Evolutionary conservation across 768 basidiomycete genomes (phyloP), one percentile per base, ranked within the genome.

Genomic region (Coprinellus aureogranulatus): DNA sequence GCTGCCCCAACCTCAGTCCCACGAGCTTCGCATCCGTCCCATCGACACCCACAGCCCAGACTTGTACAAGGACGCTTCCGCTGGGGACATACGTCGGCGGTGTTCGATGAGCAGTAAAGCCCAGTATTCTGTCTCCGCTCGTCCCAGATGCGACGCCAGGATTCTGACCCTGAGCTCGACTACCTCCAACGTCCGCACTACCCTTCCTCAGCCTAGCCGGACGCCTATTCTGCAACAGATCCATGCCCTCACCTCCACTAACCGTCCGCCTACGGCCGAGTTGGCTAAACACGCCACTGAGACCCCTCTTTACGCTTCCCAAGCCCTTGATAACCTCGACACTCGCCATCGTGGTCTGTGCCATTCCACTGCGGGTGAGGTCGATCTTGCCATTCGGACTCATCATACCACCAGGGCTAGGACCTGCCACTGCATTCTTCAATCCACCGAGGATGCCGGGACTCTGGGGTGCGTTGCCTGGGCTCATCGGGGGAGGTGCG

Each of bases 21-120:
- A 91, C 81, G 58, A 93, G 76, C 53, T 83, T 77, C 5, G 77
- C 79, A 72, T 96, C 94, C 5, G 88, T 73, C 14, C 80, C 77
- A 63, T 96, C 93, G 42, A 96, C 70, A 2, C 85, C 92, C 1
- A 93, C 91, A n/a, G 88, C 91, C 79, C 89, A 92, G 3, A 97
- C 89, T 67, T 94, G 92, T 5, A 97, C 85, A 23, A 97, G 77
- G 16, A 94, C 82, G 55, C 88, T 80, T 26, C 79, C 76, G 46
- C 83, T 77, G 0, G 86, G 82, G 10, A 95, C 85, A 64, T 87
- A 86, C 12, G 76, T 75, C 0, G 94, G 94, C 12, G 94, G 92
- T 25, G 77, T 67, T 14, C 88, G 81, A 67, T 89, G 85, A 28
- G 83, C 80, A 2, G 88, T 87, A 66, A 92, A 91, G 28, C 82